A percentile compares a stretch with the other conserved stretches of the same genome.
Evolutionary conservation across 106 monocot species (phyloP).

Genomic region (Dendrobium nobile): DNA sequence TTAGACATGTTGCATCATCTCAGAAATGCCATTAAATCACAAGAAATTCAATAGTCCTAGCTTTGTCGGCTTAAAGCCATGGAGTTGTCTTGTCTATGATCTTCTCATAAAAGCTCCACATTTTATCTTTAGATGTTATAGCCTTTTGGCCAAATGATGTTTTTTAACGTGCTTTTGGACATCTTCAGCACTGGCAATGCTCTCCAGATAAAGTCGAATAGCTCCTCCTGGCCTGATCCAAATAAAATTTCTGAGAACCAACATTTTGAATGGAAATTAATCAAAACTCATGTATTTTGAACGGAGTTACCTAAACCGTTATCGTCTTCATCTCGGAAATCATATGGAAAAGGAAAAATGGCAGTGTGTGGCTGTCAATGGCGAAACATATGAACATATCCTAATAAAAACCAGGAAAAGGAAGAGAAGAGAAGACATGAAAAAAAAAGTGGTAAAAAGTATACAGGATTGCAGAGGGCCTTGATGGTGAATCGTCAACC

Average conservation of each 20-base stretch:
- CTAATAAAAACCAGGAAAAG: not conserved
- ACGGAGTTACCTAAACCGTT: constrained; percentile 61
- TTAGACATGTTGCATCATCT: not conserved
- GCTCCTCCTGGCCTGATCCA: constrained; percentile 60
- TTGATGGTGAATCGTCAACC: constrained; percentile 98
- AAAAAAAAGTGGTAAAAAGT: not conserved
- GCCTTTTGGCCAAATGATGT: constrained; percentile 69
- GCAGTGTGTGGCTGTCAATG: constrained; percentile 57
- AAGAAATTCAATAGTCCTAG: not conserved
- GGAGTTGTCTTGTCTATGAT: constrained; percentile 28
- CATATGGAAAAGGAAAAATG: constrained; percentile 72
- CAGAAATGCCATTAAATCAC: not conserved
- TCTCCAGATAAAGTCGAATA: constrained; percentile 63
- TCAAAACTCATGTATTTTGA: not conserved
- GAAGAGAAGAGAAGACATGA: not conserved
- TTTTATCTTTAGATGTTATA: constrained; percentile 35
- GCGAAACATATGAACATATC: not conserved
- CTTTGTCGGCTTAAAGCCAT: constrained; percentile 1
- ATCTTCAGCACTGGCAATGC: constrained; percentile 46
- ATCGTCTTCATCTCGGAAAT: constrained; percentile 35
- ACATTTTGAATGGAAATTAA: not conserved
- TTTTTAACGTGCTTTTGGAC: constrained; percentile 56
- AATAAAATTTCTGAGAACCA: not conserved
- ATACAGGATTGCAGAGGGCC: constrained; percentile 91
- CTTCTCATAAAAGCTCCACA: constrained; percentile 58